Evolutionary conservation across 441 rosid species (phyloP).

Genomic region (Adansonia gregorii): DNA sequence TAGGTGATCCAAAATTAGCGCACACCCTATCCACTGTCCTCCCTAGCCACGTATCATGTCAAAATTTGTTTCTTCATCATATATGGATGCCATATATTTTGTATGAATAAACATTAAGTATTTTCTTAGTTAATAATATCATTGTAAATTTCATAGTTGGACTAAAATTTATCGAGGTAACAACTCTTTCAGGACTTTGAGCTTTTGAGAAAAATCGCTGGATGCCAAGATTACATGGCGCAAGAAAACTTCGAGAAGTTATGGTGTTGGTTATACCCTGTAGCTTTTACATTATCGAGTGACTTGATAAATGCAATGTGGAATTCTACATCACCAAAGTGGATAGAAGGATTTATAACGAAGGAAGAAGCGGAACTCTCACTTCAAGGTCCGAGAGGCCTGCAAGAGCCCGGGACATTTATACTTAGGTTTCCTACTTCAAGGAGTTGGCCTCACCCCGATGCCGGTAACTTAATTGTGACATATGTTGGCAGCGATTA

Average conservation of each 20-base stretch:
- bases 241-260: constrained; percentile 85
- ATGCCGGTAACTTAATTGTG: constrained; percentile 82
- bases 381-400: constrained; percentile 66
- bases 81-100: not conserved
- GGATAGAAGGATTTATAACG: constrained; percentile 89
- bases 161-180: constrained; percentile 25
- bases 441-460: constrained; percentile 98
- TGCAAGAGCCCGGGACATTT: constrained; percentile 87
- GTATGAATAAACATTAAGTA: not conserved
- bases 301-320: constrained; percentile 61
- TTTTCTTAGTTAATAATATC: not conserved
- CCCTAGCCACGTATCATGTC: too few species aligned
- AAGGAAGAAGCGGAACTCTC: constrained; percentile 93
- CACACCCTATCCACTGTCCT: too few species aligned
- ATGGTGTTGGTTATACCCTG: constrained; percentile 94
- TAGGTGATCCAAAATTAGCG: too few species aligned
- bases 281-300: constrained; percentile 66
- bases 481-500: constrained; percentile 71
- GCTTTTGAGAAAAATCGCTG: constrained; percentile 64
- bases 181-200: constrained; percentile 62
- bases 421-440: constrained; percentile 78
- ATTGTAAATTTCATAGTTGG: not conserved
- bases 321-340: constrained; percentile 65
- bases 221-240: constrained; percentile 67
- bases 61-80: not conserved